Base-by-base conservation (phyloP, 2,329 filamentous ascomycete genomes). In the Nemania bipapillata region DNA sequence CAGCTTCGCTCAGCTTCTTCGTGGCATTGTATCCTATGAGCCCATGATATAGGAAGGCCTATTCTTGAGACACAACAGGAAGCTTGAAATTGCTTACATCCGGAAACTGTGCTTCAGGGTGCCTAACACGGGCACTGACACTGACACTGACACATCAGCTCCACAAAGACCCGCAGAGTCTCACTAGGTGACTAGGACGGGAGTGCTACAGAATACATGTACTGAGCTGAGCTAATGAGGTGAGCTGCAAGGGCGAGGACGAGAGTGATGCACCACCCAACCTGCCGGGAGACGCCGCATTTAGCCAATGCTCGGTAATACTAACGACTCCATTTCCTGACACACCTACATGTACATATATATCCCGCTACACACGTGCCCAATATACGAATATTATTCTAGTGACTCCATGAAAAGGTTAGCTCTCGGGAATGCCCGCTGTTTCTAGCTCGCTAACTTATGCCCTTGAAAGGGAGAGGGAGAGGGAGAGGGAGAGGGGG, bases 121-220 rank as follows among this genome's bases (percentile, higher is more conserved):
- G 40, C 26, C 52, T 56, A n/a, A n/a, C n/a, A n/a, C n/a, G n/a
- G n/a, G n/a, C n/a, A n/a, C n/a, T n/a, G n/a, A n/a, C n/a, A n/a
- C n/a, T n/a, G n/a, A n/a, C n/a, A n/a, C n/a, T n/a, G 26, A 17
- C 42, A 37, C 54, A 22, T 24, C 35, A 15, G 42, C 50, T 45
- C 57, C 52, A 40, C 50, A 45, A n/a, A 50, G 35, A 42, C 47
- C 59, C 47, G 47, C 53, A 53, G 4, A 24, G 35, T 66, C 42
- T 52, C n/a, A 9, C 49, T 42, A 45, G 20, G 20, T 15, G 20
- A n/a, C n/a, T n/a, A n/a, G n/a, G 40, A 20, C 45, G 63, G 61
- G 24, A 62, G 57, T 42, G 30, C 63, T n/a, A n/a, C n/a, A n/a
- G n/a, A n/a, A n/a, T n/a, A n/a, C n/a, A n/a, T n/a, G n/a, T n/a